These are phyloP conservation scores for Paecilomyces niveus DNA, from an alignment of 2,329 filamentous ascomycete genomes.

Conservation along the genomic window DNA sequence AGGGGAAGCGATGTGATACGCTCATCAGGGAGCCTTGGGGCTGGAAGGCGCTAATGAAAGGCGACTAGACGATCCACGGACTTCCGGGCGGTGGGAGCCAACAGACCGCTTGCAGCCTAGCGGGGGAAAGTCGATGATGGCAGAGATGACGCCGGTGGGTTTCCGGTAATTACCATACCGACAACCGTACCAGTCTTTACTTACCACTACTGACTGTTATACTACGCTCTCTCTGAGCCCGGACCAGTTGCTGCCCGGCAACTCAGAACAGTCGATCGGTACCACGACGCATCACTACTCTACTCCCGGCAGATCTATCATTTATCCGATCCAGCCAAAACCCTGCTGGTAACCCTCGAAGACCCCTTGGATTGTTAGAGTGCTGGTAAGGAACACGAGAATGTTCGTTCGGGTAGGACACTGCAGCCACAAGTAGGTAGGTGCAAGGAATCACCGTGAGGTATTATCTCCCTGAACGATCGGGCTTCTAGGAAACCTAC, in stretches of 20 bases:
- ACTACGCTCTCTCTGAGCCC: neutral
- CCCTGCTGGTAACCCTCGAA: neutral
- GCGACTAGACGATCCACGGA: neutral
- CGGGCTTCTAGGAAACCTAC: neutral
- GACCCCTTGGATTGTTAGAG: neutral
- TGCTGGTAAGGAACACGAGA: neutral
- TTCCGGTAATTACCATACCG: neutral
- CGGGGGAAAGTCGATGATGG: neutral
- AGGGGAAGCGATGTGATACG: neutral
- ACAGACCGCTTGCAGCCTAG: neutral
- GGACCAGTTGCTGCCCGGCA: neutral
- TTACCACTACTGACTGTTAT: too few relatives aligned
- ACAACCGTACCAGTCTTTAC: neutral
- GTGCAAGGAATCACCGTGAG: neutral
- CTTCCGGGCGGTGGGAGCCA: neutral
- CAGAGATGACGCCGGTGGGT: neutral
- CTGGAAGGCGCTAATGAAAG: neutral
- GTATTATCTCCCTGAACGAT: neutral
- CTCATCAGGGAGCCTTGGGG: neutral
- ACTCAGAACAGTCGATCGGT: neutral
- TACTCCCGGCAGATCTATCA: neutral
- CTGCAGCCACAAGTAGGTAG: neutral
- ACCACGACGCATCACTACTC: neutral
- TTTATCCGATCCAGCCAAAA: neutral
- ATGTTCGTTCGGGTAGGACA: neutral